Evolutionary conservation across 768 basidiomycete species (phyloP).

Genomic region (Podaxis carcinomalis): DNA sequence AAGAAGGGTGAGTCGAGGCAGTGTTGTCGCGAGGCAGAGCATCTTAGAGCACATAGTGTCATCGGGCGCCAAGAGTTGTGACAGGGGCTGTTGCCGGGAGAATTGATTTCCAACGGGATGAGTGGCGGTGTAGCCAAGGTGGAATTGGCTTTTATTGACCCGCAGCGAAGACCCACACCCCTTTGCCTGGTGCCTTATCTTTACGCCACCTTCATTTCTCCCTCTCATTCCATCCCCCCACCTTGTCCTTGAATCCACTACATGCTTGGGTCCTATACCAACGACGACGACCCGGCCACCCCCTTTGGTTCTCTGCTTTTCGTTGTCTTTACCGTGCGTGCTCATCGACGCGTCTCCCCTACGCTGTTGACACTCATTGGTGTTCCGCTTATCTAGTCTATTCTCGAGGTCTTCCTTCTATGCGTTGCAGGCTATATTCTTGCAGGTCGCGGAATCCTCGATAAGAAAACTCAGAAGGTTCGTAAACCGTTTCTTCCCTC

Average conservation of each 20-base stretch:
- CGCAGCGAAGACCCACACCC: not conserved
- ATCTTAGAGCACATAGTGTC: not conserved
- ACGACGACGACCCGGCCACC: slow-evolving; percentile 6
- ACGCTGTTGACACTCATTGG: not conserved
- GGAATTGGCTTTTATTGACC: not conserved
- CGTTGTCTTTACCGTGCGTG: slow-evolving; percentile 52
- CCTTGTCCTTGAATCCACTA: not conserved
- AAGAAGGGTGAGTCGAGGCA: not conserved
- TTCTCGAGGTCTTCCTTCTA: slow-evolving; percentile 82
- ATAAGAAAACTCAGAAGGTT: slow-evolving; percentile 88
- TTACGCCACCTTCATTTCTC: not conserved
- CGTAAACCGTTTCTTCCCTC: slow-evolving; percentile 14
- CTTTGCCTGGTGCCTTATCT: not conserved
- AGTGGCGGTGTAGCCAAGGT: slow-evolving; percentile 1
- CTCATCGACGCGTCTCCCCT: slow-evolving; percentile 1
- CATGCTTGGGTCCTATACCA: not conserved
- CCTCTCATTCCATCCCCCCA: not conserved
- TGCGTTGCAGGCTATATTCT: slow-evolving; percentile 83
- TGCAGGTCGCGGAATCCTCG: slow-evolving; percentile 74
- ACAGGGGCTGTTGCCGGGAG: not conserved
- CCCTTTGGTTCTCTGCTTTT: slow-evolving; percentile 35
- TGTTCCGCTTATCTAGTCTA: slow-evolving; percentile 52
- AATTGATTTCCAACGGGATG: not conserved
- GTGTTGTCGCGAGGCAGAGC: not conserved
- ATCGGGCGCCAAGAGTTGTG: not conserved